These are phyloP conservation scores for Diaporthe capsici DNA, from an alignment of 2,329 filamentous ascomycete species.

Conservation along the genomic window DNA sequence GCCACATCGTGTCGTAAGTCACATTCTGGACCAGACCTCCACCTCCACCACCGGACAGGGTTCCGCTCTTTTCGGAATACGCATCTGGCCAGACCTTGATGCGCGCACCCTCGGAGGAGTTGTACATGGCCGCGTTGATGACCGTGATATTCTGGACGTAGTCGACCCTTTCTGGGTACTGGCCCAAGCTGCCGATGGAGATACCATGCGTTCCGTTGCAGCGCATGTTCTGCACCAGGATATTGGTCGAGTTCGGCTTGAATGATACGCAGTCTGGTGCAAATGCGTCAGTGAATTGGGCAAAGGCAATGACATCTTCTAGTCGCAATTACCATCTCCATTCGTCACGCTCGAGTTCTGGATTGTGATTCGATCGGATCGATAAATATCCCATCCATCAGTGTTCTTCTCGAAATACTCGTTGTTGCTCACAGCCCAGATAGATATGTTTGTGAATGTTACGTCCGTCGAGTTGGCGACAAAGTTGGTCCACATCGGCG, in stretches of 20 bases:
- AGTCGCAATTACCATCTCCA: constrained; percentile 62
- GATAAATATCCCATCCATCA: constrained; percentile 73
- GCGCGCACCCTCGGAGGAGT: constrained; percentile 75
- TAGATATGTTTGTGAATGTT: constrained; percentile 73
- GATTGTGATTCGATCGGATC: constrained; percentile 71
- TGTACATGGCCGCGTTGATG: constrained; percentile 71
- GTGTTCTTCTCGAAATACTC: constrained; percentile 74
- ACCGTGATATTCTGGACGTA: constrained; percentile 79
- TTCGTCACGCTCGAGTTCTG: constrained; percentile 76
- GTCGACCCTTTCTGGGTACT: constrained; percentile 74
- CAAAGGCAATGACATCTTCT: rapidly evolving
- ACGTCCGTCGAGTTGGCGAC: constrained; percentile 73
- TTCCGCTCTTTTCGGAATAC: constrained; percentile 56
- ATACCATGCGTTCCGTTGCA: constrained; percentile 82
- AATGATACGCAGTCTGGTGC: constrained; percentile 75
- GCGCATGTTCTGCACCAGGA: constrained; percentile 75
- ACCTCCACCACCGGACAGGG: constrained; percentile 71
- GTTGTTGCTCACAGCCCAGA: constrained; percentile 67
- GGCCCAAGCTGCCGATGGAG: constrained; percentile 77
- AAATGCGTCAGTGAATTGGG: not conserved
- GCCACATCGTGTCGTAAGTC: constrained; percentile 69
- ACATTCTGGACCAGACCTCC: constrained; percentile 71
- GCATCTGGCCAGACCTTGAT: constrained; percentile 74
- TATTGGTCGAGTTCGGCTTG: constrained; percentile 81
- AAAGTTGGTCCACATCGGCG: constrained; percentile 70